phyloP scores from a whole-genome alignment of 306 rosid genomes.

The Vigna mungo region DNA sequence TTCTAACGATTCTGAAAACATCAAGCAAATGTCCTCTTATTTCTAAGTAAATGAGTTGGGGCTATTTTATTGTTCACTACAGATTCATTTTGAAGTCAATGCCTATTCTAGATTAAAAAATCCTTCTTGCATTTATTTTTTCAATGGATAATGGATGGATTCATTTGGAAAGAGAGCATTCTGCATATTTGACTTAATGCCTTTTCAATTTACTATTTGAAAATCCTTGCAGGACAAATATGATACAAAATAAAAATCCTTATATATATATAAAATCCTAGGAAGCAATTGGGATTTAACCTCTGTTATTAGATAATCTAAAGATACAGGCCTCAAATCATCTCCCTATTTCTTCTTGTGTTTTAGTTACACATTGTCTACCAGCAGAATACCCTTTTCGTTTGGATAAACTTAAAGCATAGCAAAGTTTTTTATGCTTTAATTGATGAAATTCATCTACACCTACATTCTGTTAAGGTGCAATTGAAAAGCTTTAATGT shows the following conservation, averaged over 20 bases:
- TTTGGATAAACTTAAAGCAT: not conserved
- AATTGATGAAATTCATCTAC: not conserved
- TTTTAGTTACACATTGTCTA: no score
- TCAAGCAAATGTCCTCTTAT: not conserved
- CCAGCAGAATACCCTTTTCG: not conserved
- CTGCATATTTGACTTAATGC: not conserved
- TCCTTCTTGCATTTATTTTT: not conserved
- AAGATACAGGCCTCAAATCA: not conserved
- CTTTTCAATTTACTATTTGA: not conserved
- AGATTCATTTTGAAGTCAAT: conserved; percentile 9
- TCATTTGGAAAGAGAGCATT: no score
- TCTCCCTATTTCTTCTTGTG: not conserved
- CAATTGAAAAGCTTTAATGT: not conserved
- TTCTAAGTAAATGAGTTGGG: not conserved
- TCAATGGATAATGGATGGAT: not conserved
- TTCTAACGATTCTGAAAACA: not conserved
- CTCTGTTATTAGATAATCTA: not conserved
- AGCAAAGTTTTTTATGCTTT: not conserved
- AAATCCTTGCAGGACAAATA: not conserved
- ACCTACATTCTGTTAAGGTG: conserved; percentile 2
- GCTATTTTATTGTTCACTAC: not conserved
- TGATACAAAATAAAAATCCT: not conserved
- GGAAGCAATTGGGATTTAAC: not conserved
- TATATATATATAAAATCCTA: not conserved
- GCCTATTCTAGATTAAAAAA: not conserved